Evolutionary conservation across 495 filamentous ascomycete genomes (phyloP).

Genomic region (Venustampulla echinocandica): DNA sequence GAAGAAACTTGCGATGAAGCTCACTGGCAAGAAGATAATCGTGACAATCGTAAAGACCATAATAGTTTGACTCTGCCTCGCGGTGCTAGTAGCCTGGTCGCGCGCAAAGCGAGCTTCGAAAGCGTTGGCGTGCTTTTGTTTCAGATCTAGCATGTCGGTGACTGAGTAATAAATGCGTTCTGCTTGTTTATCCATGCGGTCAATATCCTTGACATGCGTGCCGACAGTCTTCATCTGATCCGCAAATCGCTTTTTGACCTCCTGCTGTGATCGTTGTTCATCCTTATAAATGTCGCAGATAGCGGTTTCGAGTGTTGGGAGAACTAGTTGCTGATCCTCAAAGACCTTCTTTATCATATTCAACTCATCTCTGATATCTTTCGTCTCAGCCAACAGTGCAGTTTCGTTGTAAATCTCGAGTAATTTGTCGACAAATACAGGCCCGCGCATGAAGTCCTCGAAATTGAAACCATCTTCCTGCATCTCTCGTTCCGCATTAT

Average conservation of each 20-base stretch:
- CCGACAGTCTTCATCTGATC: slow-evolving; percentile 56
- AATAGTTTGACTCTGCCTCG: slow-evolving; percentile 61
- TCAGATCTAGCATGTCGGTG: slow-evolving; percentile 52
- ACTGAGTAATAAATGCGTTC: slow-evolving; percentile 55
- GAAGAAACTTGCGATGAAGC: slow-evolving; percentile 60
- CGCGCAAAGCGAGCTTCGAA: slow-evolving; percentile 62
- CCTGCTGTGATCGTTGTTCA: slow-evolving; percentile 40
- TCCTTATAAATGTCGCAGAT: slow-evolving; percentile 41
- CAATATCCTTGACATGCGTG: slow-evolving; percentile 53
- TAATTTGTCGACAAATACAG: slow-evolving; percentile 54
- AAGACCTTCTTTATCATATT: slow-evolving; percentile 59
- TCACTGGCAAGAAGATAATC: slow-evolving; percentile 41
- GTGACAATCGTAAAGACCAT: slow-evolving; percentile 59
- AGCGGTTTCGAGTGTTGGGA: slow-evolving; percentile 44
- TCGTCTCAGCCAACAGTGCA: slow-evolving; percentile 54
- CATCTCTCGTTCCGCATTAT: slow-evolving; percentile 19
- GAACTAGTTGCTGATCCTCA: slow-evolving; percentile 47
- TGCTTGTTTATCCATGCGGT: slow-evolving; percentile 61
- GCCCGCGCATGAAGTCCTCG: slow-evolving; percentile 20
- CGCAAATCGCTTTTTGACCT: slow-evolving; percentile 48
- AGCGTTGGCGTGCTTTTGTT: slow-evolving; percentile 64
- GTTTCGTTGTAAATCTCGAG: slow-evolving; percentile 63
- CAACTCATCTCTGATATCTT: slow-evolving; percentile 67
- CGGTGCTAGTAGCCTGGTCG: slow-evolving; percentile 56
- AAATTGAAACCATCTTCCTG: slow-evolving; percentile 11